phyloP scores from a whole-genome alignment of 768 basidiomycete genomes.

The Mycena rosella region DNA sequence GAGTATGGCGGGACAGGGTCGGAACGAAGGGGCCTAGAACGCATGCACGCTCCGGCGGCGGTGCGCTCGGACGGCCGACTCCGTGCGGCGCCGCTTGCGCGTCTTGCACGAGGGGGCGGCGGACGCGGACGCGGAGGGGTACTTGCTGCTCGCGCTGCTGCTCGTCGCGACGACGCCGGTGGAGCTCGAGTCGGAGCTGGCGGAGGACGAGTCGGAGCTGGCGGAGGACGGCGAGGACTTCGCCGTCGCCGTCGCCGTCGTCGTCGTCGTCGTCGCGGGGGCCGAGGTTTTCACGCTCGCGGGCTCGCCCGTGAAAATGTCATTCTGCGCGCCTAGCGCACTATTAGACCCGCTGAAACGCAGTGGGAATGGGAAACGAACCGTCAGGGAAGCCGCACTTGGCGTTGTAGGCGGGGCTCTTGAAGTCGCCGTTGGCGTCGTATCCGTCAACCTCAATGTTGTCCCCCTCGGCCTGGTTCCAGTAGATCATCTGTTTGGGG shows the following conservation, averaged over 20 bases:
- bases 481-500: conserved; percentile 69
- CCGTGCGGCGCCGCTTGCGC: conserved; percentile 23
- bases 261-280: not conserved
- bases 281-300: conserved; percentile 4
- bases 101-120: conserved; percentile 9
- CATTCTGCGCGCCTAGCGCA: conserved; percentile 55
- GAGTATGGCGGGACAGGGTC: not conserved
- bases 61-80: not conserved
- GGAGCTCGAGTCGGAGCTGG: not conserved
- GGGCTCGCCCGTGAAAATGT: conserved; percentile 52
- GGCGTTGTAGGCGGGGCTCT: conserved; percentile 63
- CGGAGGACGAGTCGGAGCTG: not conserved
- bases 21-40: not conserved
- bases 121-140: conserved; percentile 3
- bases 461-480: conserved; percentile 63
- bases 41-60: conserved; percentile 6
- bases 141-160: conserved; percentile 3
- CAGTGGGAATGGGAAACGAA: conserved; percentile 38
- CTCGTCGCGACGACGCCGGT: not conserved
- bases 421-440: conserved; percentile 53
- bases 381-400: conserved; percentile 64
- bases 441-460: conserved; percentile 60
- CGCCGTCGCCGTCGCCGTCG: not conserved
- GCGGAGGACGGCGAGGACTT: not conserved
- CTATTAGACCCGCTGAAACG: not conserved